A percentile compares a stretch with the other conserved stretches of the same genome.
Conservation (phyloP, 2,329 filamentous ascomycete species). For the Colletotrichum sp. region DNA sequence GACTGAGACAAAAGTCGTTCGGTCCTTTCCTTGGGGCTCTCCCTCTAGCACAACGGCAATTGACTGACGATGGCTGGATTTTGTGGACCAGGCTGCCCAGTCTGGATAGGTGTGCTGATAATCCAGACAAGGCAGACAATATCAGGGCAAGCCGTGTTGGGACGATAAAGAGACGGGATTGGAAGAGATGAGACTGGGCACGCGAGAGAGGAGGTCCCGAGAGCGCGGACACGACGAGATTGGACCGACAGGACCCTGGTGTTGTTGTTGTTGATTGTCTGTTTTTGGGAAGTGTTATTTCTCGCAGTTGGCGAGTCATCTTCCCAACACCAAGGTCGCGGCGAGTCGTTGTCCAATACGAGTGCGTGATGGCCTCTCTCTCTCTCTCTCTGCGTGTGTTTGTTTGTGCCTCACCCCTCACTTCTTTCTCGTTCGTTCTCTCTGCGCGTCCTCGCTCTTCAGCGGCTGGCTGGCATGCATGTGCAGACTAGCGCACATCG, state of each 20-base stretch:
- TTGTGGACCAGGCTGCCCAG: neutral
- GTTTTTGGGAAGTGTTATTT: neutral
- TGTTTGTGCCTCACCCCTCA: neutral
- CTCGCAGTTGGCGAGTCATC: neutral
- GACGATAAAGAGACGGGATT: neutral
- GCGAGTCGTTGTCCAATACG: neutral
- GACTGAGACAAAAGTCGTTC: constrained; percentile 5
- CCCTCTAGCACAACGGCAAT: neutral
- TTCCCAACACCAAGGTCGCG: neutral
- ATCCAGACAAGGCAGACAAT: neutral
- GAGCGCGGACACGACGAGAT: neutral
- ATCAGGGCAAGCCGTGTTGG: neutral
- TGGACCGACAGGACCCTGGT: neutral
- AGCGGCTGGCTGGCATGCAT: neutral
- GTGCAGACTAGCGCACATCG: neutral
- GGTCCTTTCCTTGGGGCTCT: neutral
- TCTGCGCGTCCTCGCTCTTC: neutral
- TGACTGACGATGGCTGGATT: neutral
- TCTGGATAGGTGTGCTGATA: neutral
- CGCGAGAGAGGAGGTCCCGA: neutral
- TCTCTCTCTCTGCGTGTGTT: neutral
- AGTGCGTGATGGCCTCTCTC: neutral
- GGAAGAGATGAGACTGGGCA: neutral
- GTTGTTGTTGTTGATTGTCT: neutral
- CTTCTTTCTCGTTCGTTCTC: neutral